These are phyloP conservation scores for Erodium texanum DNA, from an alignment of 441 rosid species.

Conservation along the genomic window DNA sequence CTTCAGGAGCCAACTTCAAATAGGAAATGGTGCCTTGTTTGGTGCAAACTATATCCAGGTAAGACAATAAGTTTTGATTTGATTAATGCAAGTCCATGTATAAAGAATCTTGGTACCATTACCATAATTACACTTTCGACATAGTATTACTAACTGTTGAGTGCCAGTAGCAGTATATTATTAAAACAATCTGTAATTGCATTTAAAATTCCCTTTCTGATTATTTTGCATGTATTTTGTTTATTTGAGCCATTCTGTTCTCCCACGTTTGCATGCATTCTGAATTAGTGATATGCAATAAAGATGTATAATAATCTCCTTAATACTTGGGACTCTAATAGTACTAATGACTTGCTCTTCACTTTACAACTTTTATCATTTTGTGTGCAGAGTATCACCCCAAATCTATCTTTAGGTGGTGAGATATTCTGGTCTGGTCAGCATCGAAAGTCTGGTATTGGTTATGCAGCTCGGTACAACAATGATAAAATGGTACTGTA, in stretches of 20 bases:
- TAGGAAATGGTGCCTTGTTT: constrained; percentile 71
- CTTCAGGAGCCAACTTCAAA: constrained; percentile 71
- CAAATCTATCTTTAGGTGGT: constrained; percentile 66
- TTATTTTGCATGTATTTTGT: neutral
- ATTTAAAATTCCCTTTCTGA: neutral
- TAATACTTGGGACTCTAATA: neutral
- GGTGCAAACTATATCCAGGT: constrained; percentile 97
- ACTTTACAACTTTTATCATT: neutral
- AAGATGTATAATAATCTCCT: neutral
- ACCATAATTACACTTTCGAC: neutral
- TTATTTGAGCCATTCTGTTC: neutral
- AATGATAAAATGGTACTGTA: constrained; percentile 79
- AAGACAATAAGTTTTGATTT: constrained; percentile 5
- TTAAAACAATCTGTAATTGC: neutral
- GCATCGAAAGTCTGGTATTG: constrained; percentile 87
- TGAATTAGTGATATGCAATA: neutral
- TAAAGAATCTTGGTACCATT: neutral
- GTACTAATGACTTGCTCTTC: neutral
- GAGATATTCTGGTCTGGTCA: constrained; percentile 97
- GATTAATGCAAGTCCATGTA: neutral
- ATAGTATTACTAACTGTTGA: neutral
- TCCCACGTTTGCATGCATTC: too few relatives aligned
- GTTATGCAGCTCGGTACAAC: constrained; percentile 90
- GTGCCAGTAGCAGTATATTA: neutral
- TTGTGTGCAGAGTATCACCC: constrained; percentile 61